Evolutionary conservation across 495 filamentous ascomycete species (phyloP), one percentile per base, ranked within the genome.

Genomic region (Parachaetomium inaequale): DNA sequence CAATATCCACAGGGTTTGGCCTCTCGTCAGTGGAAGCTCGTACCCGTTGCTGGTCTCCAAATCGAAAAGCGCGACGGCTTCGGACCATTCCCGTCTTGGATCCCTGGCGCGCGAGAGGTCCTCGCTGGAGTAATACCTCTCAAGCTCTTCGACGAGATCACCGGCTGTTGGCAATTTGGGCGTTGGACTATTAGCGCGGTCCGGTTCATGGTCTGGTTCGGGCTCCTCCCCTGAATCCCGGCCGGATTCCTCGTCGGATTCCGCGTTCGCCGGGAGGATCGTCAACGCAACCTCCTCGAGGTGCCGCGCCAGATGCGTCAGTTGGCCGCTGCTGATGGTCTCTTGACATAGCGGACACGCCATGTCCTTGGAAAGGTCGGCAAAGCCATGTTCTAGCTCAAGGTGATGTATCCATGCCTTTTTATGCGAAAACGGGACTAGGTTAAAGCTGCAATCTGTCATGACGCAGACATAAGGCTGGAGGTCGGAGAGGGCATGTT

Each of bases 221-320:
- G 50, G 36, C 23, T 8, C 31, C 2, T 32, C 4, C 2, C 17
- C 28, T 19, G 14, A 17, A 31, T 17, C n/a, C 7, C 26, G 6
- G 8, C 36, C 50, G 3, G 31, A 53, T 1, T 34, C 31, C 7
- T 53, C 50, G 29, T 53, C 31, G 8, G 15, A 19, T 36, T 36
- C 50, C 19, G 50, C 26, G n/a, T 53, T 36, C 11, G 50, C 15
- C 17, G 50, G 50, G 17, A 53, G 50, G 50, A 53, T 53, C 17
- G 50, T 53, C n/a, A 53, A 7, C 1, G 50, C 34, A 6, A 53
- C n/a, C 50, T 53, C 50, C n/a, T 53, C 50, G 8, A 53, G 31
- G 29, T 53, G 50, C 19, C 29, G 29, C 3, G 50, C 29, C 19
- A 53, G 10, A 36, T 53, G 50, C 1, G 29, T 2, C 36, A 23